A percentile compares a stretch with the other conserved stretches of the same genome.
These are phyloP conservation scores for Leishmania martiniquensis DNA, from an alignment of 208 protist genomes.

Conservation along the genomic window DNA sequence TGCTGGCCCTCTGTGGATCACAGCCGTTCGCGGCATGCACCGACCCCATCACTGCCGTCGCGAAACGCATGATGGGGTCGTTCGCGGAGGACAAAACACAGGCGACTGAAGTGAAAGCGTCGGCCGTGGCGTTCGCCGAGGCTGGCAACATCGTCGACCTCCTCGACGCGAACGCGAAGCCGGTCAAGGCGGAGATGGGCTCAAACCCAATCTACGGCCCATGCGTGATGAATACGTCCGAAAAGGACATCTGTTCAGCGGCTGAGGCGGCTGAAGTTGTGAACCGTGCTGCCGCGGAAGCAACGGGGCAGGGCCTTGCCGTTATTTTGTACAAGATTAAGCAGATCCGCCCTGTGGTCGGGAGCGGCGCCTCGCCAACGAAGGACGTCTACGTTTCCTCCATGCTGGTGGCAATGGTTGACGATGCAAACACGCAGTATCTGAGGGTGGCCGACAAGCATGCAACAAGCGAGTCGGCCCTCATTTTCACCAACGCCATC, in stretches of 20 bases:
- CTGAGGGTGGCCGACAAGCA: conserved; percentile 34
- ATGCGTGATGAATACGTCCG: conserved; percentile 52
- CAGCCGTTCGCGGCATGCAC: conserved; percentile 15
- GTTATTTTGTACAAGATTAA: conserved; percentile 45
- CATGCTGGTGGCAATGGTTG: conserved; percentile 39
- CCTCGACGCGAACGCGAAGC: conserved; percentile 19
- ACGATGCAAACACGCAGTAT: conserved; percentile 34
- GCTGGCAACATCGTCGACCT: conserved; percentile 38
- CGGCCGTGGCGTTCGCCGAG: conserved; percentile 31
- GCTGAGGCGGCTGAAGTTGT: conserved; percentile 42
- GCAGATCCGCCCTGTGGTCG: conserved; percentile 34
- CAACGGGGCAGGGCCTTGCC: conserved; percentile 27
- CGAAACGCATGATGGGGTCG: conserved; percentile 31
- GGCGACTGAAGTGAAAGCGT: conserved; percentile 32
- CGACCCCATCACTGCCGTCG: conserved; percentile 22
- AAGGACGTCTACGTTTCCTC: conserved; percentile 52
- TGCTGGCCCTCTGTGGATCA: conserved; percentile 36
- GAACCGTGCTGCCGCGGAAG: conserved; percentile 26
- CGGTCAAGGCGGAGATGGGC: conserved; percentile 40
- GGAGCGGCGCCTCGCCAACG: background rate
- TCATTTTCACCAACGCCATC: conserved; percentile 58
- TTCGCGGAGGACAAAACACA: conserved; percentile 33
- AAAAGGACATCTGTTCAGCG: conserved; percentile 31
- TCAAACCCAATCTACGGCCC: conserved; percentile 59
- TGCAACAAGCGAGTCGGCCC: conserved; percentile 19